Base-by-base conservation (phyloP, 2,329 filamentous ascomycete genomes). In the Aspergillus phoenicis region DNA sequence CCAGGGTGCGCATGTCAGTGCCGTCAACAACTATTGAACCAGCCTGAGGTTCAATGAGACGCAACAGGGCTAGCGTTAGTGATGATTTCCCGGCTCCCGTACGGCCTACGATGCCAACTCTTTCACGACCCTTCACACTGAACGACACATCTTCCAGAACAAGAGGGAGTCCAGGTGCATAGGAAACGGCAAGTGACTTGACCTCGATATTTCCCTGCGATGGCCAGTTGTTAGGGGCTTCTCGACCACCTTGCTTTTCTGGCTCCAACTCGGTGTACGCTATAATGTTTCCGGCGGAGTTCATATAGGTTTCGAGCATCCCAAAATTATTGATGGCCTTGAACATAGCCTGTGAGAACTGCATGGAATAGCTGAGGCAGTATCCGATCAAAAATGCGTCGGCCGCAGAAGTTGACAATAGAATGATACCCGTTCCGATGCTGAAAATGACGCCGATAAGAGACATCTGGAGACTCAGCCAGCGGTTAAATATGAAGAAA, bases 61-160 rank as follows among this genome's bases (percentile, higher is more conserved):
- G 53, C 10, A 56, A 28, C 11, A 56, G 26, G 8, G 53, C 38
- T n/a, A 56, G 39, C 4, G 53, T 45, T 26, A 56, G 53, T 22
- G 53, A 56, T 5, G 53, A 56, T 26, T 56, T 56, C 8, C 53
- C 53, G 53, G 53, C 53, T 17, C 53, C 53, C 1, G 53, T 56
- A 8, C 47, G 47, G 4, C 47, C 47, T 28, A 51, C 47, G n/a
- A 51, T 30, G 8, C 47, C 47, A 11, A 51, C 8, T 30, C 47
- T n/a, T 17, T 17, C 30, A 24, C 7, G 15, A 3, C n/a, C 47
- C 8, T 51, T 13, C 3, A 51, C 24, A 17, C 15, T 30, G 47
- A 33, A 51, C n/a, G 47, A 51, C 7, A 51, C 47, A 5, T 51
- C 26, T 33, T 51, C 30, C 7, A 51, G 47, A n/a, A 51, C 47